phyloP scores from a whole-genome alignment of 2,329 filamentous ascomycete genomes.

The Cyclaneusma minus region DNA sequence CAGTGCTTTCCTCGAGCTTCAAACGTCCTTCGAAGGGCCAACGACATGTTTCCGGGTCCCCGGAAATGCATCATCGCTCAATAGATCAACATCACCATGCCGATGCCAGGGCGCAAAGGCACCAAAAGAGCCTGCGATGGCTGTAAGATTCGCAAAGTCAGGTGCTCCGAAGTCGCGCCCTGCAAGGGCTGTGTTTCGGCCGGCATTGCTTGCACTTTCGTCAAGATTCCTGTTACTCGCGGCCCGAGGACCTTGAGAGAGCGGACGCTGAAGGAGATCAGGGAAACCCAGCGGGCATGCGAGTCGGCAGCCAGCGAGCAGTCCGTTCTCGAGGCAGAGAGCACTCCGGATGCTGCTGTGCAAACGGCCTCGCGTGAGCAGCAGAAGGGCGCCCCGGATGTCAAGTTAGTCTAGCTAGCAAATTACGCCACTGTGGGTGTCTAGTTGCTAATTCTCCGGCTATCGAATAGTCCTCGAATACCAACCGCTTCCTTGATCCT shows the following conservation, averaged over 20 bases:
- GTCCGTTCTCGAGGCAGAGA: too few relatives aligned
- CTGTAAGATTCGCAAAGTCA: constrained; percentile 36
- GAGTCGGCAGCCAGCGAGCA: too few relatives aligned
- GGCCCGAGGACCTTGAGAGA: constrained; percentile 29
- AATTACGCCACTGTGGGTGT: too few relatives aligned
- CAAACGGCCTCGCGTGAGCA: too few relatives aligned
- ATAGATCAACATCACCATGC: too few relatives aligned
- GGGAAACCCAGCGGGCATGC: constrained; percentile 13
- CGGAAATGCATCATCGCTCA: too few relatives aligned
- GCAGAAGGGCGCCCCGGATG: too few relatives aligned
- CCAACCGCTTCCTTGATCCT: constrained; percentile 9
- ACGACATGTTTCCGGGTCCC: too few relatives aligned
- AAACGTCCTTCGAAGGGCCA: too few relatives aligned
- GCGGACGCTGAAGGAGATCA: constrained; percentile 28
- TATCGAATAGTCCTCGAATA: constrained; percentile 6
- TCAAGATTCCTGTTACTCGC: constrained; percentile 25
- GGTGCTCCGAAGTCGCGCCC: constrained; percentile 30
- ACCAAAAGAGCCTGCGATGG: constrained; percentile 30
- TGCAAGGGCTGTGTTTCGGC: constrained; percentile 28
- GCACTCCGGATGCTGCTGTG: too few relatives aligned
- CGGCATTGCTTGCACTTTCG: constrained; percentile 33
- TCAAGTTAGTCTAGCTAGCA: too few relatives aligned
- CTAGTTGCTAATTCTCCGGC: constrained; percentile 2
- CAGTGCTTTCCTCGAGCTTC: too few relatives aligned
- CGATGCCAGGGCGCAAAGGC: constrained; percentile 8